These are phyloP conservation scores for Paraconiothyrium brasiliense DNA, from an alignment of 2,329 filamentous ascomycete genomes.

Conservation along the genomic window DNA sequence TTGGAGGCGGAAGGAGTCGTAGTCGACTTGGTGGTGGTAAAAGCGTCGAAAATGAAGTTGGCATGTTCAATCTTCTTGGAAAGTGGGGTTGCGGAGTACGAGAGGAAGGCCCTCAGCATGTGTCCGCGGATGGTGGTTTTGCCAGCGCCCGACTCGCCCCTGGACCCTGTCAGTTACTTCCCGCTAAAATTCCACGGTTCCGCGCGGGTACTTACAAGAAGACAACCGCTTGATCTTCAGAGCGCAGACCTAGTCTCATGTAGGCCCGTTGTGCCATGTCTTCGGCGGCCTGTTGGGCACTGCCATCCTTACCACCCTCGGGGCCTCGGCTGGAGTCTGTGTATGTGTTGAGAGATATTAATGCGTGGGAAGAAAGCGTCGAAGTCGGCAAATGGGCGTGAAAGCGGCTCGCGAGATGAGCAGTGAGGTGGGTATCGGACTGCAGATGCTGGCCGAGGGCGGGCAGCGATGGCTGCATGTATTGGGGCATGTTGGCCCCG, in stretches of 20 bases:
- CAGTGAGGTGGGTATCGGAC: slow-evolving; percentile 80
- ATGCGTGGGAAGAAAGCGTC: slow-evolving; percentile 86
- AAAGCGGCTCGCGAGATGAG: slow-evolving; percentile 86
- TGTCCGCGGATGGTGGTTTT: slow-evolving; percentile 96
- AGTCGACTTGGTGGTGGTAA: slow-evolving; percentile 96
- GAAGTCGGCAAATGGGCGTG: slow-evolving; percentile 91
- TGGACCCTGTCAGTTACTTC: slow-evolving; percentile 53
- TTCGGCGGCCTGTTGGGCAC: slow-evolving; percentile 90
- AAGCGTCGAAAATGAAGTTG: slow-evolving; percentile 92
- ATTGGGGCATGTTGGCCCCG: slow-evolving; percentile 61
- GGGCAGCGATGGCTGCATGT: slow-evolving; percentile 86
- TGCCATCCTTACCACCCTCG: slow-evolving; percentile 91
- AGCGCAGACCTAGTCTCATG: slow-evolving; percentile 83
- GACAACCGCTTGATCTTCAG: slow-evolving; percentile 90
- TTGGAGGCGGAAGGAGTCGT: slow-evolving; percentile 97
- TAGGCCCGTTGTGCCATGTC: slow-evolving; percentile 89
- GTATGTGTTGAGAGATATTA: slow-evolving; percentile 95
- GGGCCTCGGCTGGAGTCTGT: slow-evolving; percentile 86
- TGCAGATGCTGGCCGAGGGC: slow-evolving; percentile 85
- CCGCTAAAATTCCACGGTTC: slow-evolving; percentile 1
- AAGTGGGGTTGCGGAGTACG: slow-evolving; percentile 89
- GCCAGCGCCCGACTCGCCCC: slow-evolving; percentile 93
- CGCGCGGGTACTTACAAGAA: slow-evolving; percentile 77
- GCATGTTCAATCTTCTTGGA: slow-evolving; percentile 93
- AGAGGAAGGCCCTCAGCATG: slow-evolving; percentile 82